Evolutionary conservation across 2,329 filamentous ascomycete genomes (phyloP).

Genomic region (Penicillium sp.): DNA sequence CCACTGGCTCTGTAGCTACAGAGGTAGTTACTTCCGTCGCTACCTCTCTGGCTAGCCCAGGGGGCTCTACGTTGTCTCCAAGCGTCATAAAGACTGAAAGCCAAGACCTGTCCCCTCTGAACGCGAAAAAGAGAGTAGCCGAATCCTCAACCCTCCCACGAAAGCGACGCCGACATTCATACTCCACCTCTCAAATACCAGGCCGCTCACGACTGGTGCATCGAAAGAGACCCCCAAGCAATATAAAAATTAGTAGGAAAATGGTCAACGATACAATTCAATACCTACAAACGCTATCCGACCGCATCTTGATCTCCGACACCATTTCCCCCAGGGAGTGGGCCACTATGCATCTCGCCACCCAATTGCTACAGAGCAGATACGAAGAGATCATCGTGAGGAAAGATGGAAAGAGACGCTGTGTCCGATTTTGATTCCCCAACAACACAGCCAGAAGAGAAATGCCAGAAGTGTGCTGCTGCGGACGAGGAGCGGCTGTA

Average conservation of each 20-base stretch:
- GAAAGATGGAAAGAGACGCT: neutral
- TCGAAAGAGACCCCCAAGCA: neutral
- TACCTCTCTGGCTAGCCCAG: neutral
- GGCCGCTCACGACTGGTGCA: neutral
- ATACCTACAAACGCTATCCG: neutral
- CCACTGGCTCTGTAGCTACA: neutral
- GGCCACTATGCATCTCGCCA: neutral
- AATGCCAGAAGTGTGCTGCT: neutral
- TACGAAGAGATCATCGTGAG: neutral
- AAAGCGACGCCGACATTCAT: no score
- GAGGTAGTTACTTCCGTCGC: neutral
- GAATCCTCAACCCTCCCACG: no score
- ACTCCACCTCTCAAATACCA: no score
- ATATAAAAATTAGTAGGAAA: neutral
- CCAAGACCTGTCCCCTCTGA: no score
- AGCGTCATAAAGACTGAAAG: neutral
- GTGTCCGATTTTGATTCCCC: neutral
- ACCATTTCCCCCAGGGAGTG: no score
- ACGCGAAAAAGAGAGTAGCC: no score
- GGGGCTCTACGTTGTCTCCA: neutral
- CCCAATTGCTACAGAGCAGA: no score
- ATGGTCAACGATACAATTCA: neutral
- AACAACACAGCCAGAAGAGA: neutral
- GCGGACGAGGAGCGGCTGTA: neutral
- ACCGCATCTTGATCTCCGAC: no score